Evolutionary conservation across 345 rosid species (phyloP), one percentile per base, ranked within the genome.

Genomic region (Melaleuca quinquenervia): DNA sequence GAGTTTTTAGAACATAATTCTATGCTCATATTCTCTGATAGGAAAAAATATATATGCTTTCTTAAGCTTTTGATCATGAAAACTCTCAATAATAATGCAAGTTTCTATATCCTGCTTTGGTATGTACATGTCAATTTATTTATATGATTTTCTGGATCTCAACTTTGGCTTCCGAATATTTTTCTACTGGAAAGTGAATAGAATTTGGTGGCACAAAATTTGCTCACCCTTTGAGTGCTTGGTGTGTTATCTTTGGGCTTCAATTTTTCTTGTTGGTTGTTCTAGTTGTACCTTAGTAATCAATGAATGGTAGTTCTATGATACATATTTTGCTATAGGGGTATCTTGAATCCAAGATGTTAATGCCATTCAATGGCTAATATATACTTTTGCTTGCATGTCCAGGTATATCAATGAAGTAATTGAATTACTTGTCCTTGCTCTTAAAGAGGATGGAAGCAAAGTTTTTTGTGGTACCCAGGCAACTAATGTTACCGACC

Each of bases 391-490:
- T 80, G 24, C 26, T 82, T 27, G 8, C 50, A n/a, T 45, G 76
- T 74, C 20, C 95, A 98, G 99, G 93, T 93, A 91, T 90, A 91
- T 98, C 91, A 98, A 98, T 90, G 96, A 98, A 91, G 87, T 96
- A 88, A 91, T 98, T 91, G 98, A 95, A 90, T 85, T 85, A 55
- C 10, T 95, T 88, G 89, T 94, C 90, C 93, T 94, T 89, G 85
- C 93, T 82, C 88, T 94, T 82, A 90, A 88, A 87, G 96, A 90
- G 82, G 92, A 88, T 87, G 78, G 85, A 48, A 58, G 55, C 75
- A 92, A 91, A 84, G 91, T 90, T 64, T 87, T 88, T 52, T 89
- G 90, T 55, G 86, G 86, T 89, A 92, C 90, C 90, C 94, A 85
- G 89, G 87, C 91, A 54, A 53, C 85, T 49, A 74, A 82, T 88